Evolutionary conservation across 306 rosid genomes (phyloP).

Genomic region (Begonia masoniana): DNA sequence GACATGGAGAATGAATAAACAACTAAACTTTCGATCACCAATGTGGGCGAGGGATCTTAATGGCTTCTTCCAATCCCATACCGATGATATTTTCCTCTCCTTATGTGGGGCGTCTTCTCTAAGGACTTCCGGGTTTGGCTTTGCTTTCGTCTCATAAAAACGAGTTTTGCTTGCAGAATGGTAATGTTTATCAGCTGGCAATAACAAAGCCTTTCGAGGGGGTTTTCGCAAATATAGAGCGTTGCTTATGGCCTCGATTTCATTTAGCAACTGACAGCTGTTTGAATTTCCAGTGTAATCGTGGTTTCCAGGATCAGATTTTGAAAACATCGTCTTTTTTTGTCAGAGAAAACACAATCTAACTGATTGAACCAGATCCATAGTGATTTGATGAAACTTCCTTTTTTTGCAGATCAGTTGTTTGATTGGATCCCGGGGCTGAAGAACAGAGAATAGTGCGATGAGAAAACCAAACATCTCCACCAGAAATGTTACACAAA

Average conservation of each 20-base stretch:
- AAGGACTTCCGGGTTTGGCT: constrained; percentile 14
- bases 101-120: constrained; percentile 21
- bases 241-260: constrained; percentile 66
- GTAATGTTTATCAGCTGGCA: constrained; percentile 16
- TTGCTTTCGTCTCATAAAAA: constrained; percentile 18
- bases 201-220: constrained; percentile 23
- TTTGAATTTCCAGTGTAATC: constrained; percentile 20
- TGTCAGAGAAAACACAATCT: constrained; percentile 6
- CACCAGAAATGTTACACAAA: too few relatives aligned
- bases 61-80: constrained; percentile 81
- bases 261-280: constrained; percentile 35
- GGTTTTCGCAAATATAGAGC: constrained; percentile 46
- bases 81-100: constrained; percentile 34
- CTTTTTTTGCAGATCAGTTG: too few relatives aligned
- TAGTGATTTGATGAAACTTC: too few relatives aligned
- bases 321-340: constrained; percentile 20
- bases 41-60: constrained; percentile 53
- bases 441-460: too few relatives aligned
- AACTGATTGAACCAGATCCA: constrained; percentile 10
- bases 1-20: constrained; percentile 52
- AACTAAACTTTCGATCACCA: constrained; percentile 36
- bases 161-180: constrained; percentile 29
- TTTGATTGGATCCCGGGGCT: too few relatives aligned
- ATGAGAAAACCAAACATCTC: too few relatives aligned
- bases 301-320: constrained; percentile 15